Percentiles rank a stretch among this genome's conserved stretches.
Evolutionary conservation across 768 basidiomycete species (phyloP).

Genomic region (Astraeus odoratus): DNA sequence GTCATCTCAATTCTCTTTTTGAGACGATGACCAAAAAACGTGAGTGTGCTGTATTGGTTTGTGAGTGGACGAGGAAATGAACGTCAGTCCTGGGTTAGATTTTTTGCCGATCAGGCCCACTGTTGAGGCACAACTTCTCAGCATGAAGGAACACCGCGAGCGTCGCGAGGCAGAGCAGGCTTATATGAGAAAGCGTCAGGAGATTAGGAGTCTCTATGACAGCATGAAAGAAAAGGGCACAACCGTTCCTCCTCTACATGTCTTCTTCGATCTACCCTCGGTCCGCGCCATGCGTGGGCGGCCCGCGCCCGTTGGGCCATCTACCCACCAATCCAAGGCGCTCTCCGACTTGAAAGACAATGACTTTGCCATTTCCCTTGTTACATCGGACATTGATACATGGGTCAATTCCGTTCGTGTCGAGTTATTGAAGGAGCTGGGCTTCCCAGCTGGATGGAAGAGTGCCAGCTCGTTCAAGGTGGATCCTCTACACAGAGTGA

Average conservation of each 20-base stretch:
- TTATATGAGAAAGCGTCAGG: constrained; percentile 36
- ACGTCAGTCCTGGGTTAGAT: constrained; percentile 13
- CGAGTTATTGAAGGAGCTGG: constrained; percentile 40
- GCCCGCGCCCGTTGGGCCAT: constrained; percentile 10
- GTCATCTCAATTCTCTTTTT: constrained; percentile 30
- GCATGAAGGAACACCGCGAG: constrained; percentile 17
- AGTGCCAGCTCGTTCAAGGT: constrained; percentile 37
- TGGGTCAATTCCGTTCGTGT: constrained; percentile 44
- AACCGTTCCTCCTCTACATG: constrained; percentile 37
- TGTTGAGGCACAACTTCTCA: constrained; percentile 26
- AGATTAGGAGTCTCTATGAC: background rate
- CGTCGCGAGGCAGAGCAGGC: constrained; percentile 33
- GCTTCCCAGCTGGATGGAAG: constrained; percentile 44
- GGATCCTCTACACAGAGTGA: constrained; percentile 52
- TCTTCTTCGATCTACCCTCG: constrained; percentile 46
- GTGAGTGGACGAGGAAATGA: background rate
- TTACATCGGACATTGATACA: constrained; percentile 36
- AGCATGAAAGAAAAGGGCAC: constrained; percentile 1
- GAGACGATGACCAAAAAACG: constrained; percentile 35
- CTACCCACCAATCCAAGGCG: background rate
- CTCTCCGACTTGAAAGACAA: constrained; percentile 18
- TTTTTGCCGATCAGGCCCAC: constrained; percentile 7
- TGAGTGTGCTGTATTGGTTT: constrained; percentile 15
- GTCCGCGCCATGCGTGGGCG: constrained; percentile 30
- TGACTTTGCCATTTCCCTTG: constrained; percentile 29